phyloP scores from a whole-genome alignment of 352 stramenopile genomes.

The Thalassiosira hispida region DNA sequence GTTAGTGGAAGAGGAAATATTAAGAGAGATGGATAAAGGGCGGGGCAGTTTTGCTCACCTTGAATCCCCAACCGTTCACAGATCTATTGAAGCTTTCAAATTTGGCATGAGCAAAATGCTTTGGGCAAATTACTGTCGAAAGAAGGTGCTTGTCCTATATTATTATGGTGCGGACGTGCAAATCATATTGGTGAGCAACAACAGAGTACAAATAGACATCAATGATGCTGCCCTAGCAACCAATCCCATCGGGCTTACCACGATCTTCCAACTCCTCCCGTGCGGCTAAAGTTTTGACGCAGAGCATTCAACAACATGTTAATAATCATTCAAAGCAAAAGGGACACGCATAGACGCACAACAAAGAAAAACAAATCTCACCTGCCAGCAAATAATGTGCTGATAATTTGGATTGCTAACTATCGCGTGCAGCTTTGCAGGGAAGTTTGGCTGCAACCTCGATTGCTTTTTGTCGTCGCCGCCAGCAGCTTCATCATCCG shows the following conservation, averaged over 20 bases:
- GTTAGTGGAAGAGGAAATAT: background rate
- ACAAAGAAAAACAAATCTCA: background rate
- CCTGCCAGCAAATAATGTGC: constrained; percentile 69
- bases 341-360: background rate
- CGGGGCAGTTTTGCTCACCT: constrained; percentile 26
- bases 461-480: constrained; percentile 13
- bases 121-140: constrained; percentile 19
- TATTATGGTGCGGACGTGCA: background rate
- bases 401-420: constrained; percentile 65
- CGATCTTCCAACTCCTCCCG: constrained; percentile 62
- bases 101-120: constrained; percentile 42
- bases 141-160: constrained; percentile 48
- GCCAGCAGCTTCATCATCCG: background rate
- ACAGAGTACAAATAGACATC: constrained; percentile 17
- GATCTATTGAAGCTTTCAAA: constrained; percentile 60
- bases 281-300: constrained; percentile 45
- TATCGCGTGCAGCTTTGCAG: constrained; percentile 66
- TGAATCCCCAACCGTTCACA: constrained; percentile 60
- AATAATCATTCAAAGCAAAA: background rate
- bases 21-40: background rate
- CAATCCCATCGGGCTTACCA: constrained; percentile 48
- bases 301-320: background rate
- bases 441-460: constrained; percentile 45
- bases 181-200: constrained; percentile 60
- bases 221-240: background rate